Evolutionary conservation across 345 rosid species (phyloP).

Genomic region (Eucalyptus coolabah): DNA sequence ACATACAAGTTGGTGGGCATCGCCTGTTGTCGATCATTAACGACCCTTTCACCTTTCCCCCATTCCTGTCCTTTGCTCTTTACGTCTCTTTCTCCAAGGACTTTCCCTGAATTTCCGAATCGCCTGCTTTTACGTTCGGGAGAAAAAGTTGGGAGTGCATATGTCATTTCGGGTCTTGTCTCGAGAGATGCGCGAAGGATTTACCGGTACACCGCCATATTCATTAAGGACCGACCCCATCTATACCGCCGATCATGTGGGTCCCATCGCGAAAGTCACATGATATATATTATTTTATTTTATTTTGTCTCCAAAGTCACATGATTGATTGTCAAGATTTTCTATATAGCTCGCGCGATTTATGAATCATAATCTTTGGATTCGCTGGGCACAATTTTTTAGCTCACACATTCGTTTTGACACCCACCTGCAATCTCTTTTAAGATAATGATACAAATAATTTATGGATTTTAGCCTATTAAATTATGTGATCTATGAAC

Average conservation of each 20-base stretch:
- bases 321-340: not conserved
- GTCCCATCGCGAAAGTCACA: not conserved
- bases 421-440: accelerated
- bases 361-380: not conserved
- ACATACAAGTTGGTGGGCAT: not conserved
- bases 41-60: not conserved
- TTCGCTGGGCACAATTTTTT: not conserved
- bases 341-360: not conserved
- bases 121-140: not conserved
- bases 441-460: too few species aligned
- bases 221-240: not conserved
- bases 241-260: not conserved
- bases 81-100: not conserved
- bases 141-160: not conserved
- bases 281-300: not conserved
- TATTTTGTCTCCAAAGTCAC: not conserved
- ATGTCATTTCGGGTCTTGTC: not conserved
- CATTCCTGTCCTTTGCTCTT: not conserved
- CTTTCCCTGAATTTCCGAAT: not conserved
- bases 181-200: not conserved
- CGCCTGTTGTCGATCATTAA: not conserved
- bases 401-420: too few species aligned
- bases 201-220: not conserved
- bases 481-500: accelerated
- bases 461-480: accelerated